Evolutionary conservation across 2,329 filamentous ascomycete species (phyloP).

Genomic region (Diaporthe sp.): DNA sequence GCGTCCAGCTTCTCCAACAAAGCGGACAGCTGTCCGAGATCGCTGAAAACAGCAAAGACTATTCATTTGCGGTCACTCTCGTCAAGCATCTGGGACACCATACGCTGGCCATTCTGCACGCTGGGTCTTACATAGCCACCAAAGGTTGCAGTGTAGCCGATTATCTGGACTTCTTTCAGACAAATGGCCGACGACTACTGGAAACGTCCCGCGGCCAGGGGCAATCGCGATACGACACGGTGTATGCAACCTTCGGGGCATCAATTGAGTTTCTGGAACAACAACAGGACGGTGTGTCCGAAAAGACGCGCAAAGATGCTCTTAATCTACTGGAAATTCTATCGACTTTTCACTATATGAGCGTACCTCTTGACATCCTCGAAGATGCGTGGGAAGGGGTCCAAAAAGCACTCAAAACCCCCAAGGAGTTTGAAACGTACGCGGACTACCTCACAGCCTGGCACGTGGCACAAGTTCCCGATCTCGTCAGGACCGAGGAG

Average conservation of each 20-base stretch:
- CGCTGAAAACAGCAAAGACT: too few species aligned
- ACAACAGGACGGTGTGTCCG: not conserved
- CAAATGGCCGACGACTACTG: not conserved
- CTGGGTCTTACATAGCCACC: not conserved
- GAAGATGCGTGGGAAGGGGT: not conserved
- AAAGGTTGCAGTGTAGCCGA: not conserved
- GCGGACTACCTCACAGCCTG: not conserved
- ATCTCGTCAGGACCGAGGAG: not conserved
- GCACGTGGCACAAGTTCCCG: not conserved
- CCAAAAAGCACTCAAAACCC: not conserved
- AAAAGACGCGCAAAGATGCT: not conserved
- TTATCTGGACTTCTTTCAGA: rapidly evolving
- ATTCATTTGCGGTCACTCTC: too few species aligned
- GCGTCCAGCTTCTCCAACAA: not conserved
- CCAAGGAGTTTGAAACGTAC: not conserved
- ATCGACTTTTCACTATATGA: not conserved
- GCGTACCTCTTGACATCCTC: not conserved
- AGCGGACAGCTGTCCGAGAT: too few species aligned
- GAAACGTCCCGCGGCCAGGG: not conserved
- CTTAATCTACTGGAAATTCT: not conserved
- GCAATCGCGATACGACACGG: not conserved
- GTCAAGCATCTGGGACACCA: not conserved
- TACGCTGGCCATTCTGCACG: not conserved
- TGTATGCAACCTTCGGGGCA: not conserved
- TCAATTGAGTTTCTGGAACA: not conserved